phyloP scores from a whole-genome alignment of 805 yeast genomes.

The Candida cerambycidarum region DNA sequence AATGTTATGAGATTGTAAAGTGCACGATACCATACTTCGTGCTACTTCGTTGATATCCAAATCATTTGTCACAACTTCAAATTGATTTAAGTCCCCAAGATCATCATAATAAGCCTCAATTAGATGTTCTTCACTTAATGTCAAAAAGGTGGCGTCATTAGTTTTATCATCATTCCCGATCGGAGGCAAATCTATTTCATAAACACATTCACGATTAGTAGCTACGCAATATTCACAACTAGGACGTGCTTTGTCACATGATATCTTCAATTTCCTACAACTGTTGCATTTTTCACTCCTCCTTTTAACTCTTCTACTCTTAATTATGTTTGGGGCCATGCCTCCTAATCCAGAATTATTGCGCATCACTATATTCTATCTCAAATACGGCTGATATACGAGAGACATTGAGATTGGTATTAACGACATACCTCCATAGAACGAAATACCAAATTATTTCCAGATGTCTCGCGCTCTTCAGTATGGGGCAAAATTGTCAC shows the following conservation, averaged over 20 bases:
- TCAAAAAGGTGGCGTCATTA: too few relatives aligned
- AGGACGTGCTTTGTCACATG: slow-evolving; percentile 27
- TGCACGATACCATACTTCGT: neutral
- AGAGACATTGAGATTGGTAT: too few relatives aligned
- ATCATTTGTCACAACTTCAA: too few relatives aligned
- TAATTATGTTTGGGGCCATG: neutral
- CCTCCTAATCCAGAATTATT: neutral
- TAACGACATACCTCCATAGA: too few relatives aligned
- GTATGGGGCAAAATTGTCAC: too few relatives aligned
- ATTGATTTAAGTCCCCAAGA: neutral
- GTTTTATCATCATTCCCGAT: too few relatives aligned
- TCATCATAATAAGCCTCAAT: too few relatives aligned
- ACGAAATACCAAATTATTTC: too few relatives aligned
- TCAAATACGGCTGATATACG: too few relatives aligned
- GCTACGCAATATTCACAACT: slow-evolving; percentile 26
- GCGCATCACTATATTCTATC: too few relatives aligned
- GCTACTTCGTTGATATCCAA: neutral
- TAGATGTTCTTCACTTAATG: too few relatives aligned
- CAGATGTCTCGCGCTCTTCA: too few relatives aligned
- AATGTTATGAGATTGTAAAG: neutral
- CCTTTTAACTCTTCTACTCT: neutral
- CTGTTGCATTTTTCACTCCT: slow-evolving; percentile 13
- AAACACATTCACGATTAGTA: slow-evolving; percentile 21
- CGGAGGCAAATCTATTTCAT: slow-evolving; percentile 12
- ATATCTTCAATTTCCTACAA: slow-evolving; percentile 9